Evolutionary conservation across 1,284 basidiomycete genomes (phyloP), one percentile per base, ranked within the genome.

Genomic region (Marasmius oreades): DNA sequence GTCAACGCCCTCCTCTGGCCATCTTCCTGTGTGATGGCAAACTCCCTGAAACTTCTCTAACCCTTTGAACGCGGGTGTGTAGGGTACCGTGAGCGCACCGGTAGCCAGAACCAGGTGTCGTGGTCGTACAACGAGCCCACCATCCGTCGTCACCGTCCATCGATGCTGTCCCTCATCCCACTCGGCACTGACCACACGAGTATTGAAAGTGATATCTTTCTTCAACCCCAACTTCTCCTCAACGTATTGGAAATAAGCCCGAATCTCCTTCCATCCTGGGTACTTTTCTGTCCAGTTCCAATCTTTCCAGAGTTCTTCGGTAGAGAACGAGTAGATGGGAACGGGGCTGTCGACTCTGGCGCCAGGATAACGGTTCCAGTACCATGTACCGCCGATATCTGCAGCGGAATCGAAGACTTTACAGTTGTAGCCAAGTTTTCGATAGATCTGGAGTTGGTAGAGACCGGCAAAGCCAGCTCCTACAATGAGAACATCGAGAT

Each of bases 201-300:
- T 63, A 44, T 67, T 55, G 36, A 66, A 64, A 11, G 43, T 50
- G 42, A 67, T 62, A 26, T 67, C 64, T 14, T 61, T 60, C 14
- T 55, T 59, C 10, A 67, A 52, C 28, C 64, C 59, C 24, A 67
- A 59, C 42, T 63, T 67, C 56, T 64, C 56, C 24, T 64, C 64
- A 26, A 64, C 56, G 18, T 64, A 59, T 8, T 56, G 37, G 36
- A 67, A 67, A 28, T 67, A 67, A 6, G 57, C 42, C 12, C 59
- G 51, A 12, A 67, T 57, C 57, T 67, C 65, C 23, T 59, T 33
- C 45, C 59, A 42, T 22, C 55, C 60, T 11, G 66, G 64, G 34
- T 59, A 67, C 11, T 59, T 58, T 33, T 67, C 62, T 8, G 56
- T 59, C 62, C 59, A 66, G 20, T 48, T 62, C 64, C 64, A 67